Base-by-base conservation (phyloP, 2,329 filamentous ascomycete species). In the Rhinocladiella similis region DNA sequence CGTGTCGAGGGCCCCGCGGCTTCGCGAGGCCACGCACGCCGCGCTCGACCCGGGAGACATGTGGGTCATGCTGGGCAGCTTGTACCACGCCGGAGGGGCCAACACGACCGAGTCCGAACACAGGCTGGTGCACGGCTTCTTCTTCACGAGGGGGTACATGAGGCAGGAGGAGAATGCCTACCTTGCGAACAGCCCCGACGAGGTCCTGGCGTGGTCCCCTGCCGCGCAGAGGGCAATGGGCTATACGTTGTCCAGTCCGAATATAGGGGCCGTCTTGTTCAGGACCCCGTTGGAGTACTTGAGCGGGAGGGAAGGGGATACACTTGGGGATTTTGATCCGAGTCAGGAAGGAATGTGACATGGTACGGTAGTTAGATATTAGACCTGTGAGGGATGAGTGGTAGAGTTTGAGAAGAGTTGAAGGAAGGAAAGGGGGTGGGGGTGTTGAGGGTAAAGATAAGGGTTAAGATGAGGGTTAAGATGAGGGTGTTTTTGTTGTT, bases 41-140 rank as follows among this genome's bases (percentile, higher is more conserved):
- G 68, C 69, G 33, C 63, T 74, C 62, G 58, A 65, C 5, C 66
- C 65, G 14, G 71, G 72, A 0, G 70, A 74, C 60, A 69, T 63
- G 0, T 72, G 73, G 54, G 67, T 74, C 7, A 71, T 74, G 66
- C 62, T 74, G 3, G 65, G 66, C 2, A 66, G 66, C 9, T 61
- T 61, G 12, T 73, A 68, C 47, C 71, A 75, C 46, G 73, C 70
- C 1, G 71, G 68, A 12, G 64, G 67, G 1, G 60, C 18, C 47
- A 69, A 69, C 55, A 65, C 39, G 22, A 69, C 66, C 3, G 25
- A 12, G 12, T 22, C 29, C 41, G 56, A 67, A 50, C 53, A 63
- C 47, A 42, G 64, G 18, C 46, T 62, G 3, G 48, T 67, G 3
- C 65, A 63, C 45, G 57, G 53, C 33, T 50, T 55, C 20, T 67